A percentile compares a stretch with the other conserved stretches of the same genome.
Evolutionary conservation across 1,284 basidiomycete genomes (phyloP).

Genomic region (Marasmius fiardii): DNA sequence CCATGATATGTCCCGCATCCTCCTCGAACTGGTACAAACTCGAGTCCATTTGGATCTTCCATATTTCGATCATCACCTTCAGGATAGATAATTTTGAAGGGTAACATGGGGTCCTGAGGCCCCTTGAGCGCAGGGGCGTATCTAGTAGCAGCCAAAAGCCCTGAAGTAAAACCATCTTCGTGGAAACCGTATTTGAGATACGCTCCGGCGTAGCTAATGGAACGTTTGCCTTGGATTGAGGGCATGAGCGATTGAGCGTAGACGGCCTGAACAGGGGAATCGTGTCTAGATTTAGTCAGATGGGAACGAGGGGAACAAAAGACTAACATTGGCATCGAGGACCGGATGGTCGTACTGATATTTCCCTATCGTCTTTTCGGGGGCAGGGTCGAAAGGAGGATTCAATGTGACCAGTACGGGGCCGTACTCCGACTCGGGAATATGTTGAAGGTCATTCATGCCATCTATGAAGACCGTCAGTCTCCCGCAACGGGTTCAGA

Average conservation of each 20-base stretch:
- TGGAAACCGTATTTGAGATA: slow-evolving; percentile 81
- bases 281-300: not conserved
- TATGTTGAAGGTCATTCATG: slow-evolving; percentile 80
- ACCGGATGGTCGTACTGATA: slow-evolving; percentile 74
- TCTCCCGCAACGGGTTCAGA: slow-evolving; percentile 11
- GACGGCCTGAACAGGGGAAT: slow-evolving; percentile 39
- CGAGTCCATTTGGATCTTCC: not conserved
- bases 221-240: slow-evolving; percentile 61
- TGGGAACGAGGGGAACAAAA: not conserved
- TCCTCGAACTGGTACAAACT: not conserved
- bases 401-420: slow-evolving; percentile 79
- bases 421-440: slow-evolving; percentile 56
- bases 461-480: slow-evolving; percentile 41
- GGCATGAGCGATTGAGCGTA: slow-evolving; percentile 52
- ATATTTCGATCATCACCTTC: slow-evolving; percentile 3
- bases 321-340: slow-evolving; percentile 44
- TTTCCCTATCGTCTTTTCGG: slow-evolving; percentile 43
- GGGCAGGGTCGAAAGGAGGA: slow-evolving; percentile 61
- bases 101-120: slow-evolving; percentile 5
- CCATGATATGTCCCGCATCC: slow-evolving; percentile 10
- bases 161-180: slow-evolving; percentile 78
- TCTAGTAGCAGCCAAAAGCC: slow-evolving; percentile 39
- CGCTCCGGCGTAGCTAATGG: slow-evolving; percentile 75
- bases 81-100: slow-evolving; percentile 12
- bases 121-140: slow-evolving; percentile 5